Evolutionary conservation across 208 protist genomes (phyloP).

Genomic region (Perkinsela sp.): DNA sequence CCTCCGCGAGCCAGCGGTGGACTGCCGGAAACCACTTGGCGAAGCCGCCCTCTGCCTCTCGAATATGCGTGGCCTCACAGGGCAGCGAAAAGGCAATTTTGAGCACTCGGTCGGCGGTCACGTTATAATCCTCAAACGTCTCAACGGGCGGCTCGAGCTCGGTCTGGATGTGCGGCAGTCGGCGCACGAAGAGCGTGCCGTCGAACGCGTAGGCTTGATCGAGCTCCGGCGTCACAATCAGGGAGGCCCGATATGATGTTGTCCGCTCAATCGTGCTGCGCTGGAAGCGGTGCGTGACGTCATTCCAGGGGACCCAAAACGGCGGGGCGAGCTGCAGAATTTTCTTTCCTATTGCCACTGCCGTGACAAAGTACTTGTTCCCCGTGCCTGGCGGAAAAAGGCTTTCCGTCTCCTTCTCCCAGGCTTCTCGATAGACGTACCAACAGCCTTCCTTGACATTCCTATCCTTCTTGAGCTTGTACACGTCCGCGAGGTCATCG

Average conservation of each 20-base stretch:
- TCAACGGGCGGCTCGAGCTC: background rate
- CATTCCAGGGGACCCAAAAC: background rate
- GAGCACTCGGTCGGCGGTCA: background rate
- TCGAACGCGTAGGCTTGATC: background rate
- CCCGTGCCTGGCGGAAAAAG: background rate
- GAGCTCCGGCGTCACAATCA: background rate
- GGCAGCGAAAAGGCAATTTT: background rate
- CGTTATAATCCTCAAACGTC: background rate
- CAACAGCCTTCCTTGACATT: background rate
- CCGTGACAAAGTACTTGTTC: background rate
- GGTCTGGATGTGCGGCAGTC: background rate
- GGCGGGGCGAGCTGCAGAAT: background rate
- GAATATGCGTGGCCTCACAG: background rate
- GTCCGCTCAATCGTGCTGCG: background rate
- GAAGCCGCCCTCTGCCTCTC: background rate
- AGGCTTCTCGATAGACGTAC: background rate
- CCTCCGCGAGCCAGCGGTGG: background rate
- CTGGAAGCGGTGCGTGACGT: background rate
- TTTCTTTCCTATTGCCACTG: background rate
- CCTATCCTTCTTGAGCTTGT: background rate
- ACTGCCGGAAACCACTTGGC: background rate
- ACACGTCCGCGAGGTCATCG: background rate
- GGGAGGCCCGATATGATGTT: background rate
- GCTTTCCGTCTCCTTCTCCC: background rate
- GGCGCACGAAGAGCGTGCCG: background rate